Conservation (phyloP, 2,329 filamentous ascomycete species). For the Xylaria sp. region DNA sequence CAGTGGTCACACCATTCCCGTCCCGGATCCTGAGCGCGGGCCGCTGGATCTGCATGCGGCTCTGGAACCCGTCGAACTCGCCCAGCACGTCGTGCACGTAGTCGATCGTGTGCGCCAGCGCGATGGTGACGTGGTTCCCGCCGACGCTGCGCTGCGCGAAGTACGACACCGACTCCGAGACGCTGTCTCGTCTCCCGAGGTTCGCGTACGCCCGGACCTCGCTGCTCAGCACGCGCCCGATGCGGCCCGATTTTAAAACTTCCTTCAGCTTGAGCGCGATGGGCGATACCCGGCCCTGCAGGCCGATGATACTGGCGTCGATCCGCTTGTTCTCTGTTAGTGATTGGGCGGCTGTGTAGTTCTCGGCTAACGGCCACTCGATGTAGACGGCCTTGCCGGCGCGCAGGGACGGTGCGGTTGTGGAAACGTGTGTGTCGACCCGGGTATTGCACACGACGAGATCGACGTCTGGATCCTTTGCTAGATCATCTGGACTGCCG, state of each 20-base stretch:
- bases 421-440: conserved; percentile 58
- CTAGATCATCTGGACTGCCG: conserved; percentile 54
- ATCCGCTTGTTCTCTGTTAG: conserved; percentile 46
- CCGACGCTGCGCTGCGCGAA: conserved; percentile 52
- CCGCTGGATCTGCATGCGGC: conserved; percentile 53
- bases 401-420: conserved; percentile 52
- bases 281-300: conserved; percentile 58
- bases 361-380: conserved; percentile 63
- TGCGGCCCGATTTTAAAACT: conserved; percentile 50
- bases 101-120: conserved; percentile 47
- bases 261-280: conserved; percentile 50
- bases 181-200: conserved; percentile 40
- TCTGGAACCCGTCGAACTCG: conserved; percentile 47
- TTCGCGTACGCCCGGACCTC: conserved; percentile 50
- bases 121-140: conserved; percentile 35
- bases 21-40: conserved; percentile 47
- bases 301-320: conserved; percentile 51
- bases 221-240: conserved; percentile 60
- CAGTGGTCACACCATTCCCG: conserved; percentile 37
- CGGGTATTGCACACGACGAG: conserved; percentile 61
- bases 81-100: conserved; percentile 53
- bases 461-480: conserved; percentile 56
- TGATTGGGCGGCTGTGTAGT: conserved; percentile 47
- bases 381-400: conserved; percentile 60
- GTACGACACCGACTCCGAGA: conserved; percentile 50